A percentile compares a stretch with the other conserved stretches of the same genome.
These are phyloP conservation scores for Vinca minor DNA, from an alignment of 257 asterid species.

Conservation along the genomic window DNA sequence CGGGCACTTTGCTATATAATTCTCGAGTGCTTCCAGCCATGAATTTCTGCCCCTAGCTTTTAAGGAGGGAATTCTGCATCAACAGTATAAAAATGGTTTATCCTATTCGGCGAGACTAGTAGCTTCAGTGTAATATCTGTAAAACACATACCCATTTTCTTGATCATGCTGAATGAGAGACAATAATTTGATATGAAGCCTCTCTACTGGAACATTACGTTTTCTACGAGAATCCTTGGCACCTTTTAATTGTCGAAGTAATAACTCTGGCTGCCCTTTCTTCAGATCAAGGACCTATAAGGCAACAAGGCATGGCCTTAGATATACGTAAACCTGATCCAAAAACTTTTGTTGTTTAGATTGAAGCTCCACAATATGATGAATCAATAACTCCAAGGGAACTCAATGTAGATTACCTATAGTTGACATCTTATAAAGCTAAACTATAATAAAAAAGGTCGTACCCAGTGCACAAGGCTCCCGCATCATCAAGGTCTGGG, in stretches of 20 bases:
- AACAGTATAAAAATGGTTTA: not conserved
- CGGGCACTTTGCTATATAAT: slow-evolving; percentile 6
- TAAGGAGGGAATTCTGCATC: slow-evolving; percentile 17
- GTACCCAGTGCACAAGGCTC: too few species aligned
- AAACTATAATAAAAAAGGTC: too few species aligned
- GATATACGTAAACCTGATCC: not conserved
- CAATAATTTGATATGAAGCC: slow-evolving; percentile 17
- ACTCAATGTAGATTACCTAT: too few species aligned
- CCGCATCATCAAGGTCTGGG: too few species aligned
- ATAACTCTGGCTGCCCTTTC: slow-evolving; percentile 14
- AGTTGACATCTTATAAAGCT: too few species aligned
- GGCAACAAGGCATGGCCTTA: not conserved
- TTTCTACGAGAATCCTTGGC: slow-evolving; percentile 3
- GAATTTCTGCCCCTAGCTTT: slow-evolving; percentile 20
- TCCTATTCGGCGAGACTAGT: too few species aligned
- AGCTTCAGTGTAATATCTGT: not conserved
- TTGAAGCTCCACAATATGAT: too few species aligned
- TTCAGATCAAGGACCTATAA: slow-evolving; percentile 15
- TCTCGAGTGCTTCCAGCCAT: slow-evolving; percentile 16
- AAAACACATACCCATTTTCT: slow-evolving; percentile 13
- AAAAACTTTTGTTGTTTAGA: not conserved
- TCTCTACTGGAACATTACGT: slow-evolving; percentile 5
- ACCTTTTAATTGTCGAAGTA: slow-evolving; percentile 12
- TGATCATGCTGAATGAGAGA: slow-evolving; percentile 12
- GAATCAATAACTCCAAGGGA: too few species aligned